Evolutionary conservation across 371 early-diverging fungal species (phyloP).

Genomic region (Actinomortierella ambigua): DNA sequence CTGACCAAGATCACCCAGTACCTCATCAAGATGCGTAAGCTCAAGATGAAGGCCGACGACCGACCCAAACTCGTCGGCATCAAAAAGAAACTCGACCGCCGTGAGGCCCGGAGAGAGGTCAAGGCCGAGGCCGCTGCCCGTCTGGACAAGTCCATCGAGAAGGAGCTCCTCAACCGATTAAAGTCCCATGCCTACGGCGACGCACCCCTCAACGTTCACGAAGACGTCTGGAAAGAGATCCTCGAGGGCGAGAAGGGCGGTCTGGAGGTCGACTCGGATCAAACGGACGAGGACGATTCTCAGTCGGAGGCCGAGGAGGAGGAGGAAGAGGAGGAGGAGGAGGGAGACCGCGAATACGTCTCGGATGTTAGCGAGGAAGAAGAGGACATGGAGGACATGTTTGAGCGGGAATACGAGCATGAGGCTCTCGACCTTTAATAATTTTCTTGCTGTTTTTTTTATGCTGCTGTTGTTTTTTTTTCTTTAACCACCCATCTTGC

Average conservation of each 20-base stretch:
- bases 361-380: conserved; percentile 50
- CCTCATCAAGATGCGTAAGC: conserved; percentile 92
- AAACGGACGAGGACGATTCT: conserved; percentile 67
- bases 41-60: conserved; percentile 84
- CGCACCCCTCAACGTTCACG: conserved; percentile 89
- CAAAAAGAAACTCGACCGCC: conserved; percentile 93
- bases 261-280: conserved; percentile 75
- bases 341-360: conserved; percentile 55
- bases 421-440: conserved; percentile 35
- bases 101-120: conserved; percentile 90
- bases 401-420: conserved; percentile 48
- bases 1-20: conserved; percentile 97
- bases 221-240: conserved; percentile 84
- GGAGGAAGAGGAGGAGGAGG: conserved; percentile 60
- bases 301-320: conserved; percentile 61
- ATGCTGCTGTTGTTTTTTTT: too few species aligned
- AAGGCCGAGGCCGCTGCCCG: conserved; percentile 95
- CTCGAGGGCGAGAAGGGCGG: conserved; percentile 65
- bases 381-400: conserved; percentile 53
- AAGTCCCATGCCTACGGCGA: conserved; percentile 94
- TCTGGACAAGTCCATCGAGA: conserved; percentile 95
- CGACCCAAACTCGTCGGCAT: conserved; percentile 84
- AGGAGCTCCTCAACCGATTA: conserved; percentile 95
- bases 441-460: neutral
- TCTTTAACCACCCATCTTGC: too few species aligned